phyloP scores from a whole-genome alignment of 2,329 filamentous ascomycete genomes.

The Aspergillus tamarii region DNA sequence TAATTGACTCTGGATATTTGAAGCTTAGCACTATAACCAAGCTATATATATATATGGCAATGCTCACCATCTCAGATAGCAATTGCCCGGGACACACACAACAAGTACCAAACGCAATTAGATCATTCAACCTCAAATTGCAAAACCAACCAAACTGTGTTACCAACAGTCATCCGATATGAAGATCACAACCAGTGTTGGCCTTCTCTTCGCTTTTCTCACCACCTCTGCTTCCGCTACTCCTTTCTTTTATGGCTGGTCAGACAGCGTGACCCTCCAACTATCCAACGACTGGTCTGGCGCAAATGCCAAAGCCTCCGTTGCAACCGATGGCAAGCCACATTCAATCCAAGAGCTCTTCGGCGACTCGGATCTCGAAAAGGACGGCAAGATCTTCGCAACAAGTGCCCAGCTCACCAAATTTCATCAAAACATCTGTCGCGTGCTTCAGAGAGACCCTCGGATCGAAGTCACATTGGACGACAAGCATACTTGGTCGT shows the following conservation, averaged over 20 bases:
- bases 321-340: neutral
- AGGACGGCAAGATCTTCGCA: neutral
- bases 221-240: neutral
- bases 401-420: conserved; percentile 2
- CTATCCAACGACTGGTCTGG: conserved; percentile 6
- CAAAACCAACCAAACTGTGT: neutral
- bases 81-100: neutral
- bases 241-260: neutral
- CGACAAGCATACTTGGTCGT: neutral
- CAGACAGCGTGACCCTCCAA: neutral
- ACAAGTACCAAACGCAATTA: neutral
- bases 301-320: neutral
- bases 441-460: neutral
- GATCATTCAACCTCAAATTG: neutral
- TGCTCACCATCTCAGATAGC: accelerated
- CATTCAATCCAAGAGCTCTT: neutral
- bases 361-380: neutral
- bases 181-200: neutral
- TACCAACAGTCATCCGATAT: neutral
- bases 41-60: neutral
- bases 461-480: neutral
- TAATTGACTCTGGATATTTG: neutral
- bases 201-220: conserved; percentile 1
- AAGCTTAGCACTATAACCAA: neutral
- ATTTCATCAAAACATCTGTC: neutral